A percentile compares a stretch with the other conserved stretches of the same genome.
phyloP scores from a whole-genome alignment of 2,329 filamentous ascomycete genomes.

The Didymella keratinophila region DNA sequence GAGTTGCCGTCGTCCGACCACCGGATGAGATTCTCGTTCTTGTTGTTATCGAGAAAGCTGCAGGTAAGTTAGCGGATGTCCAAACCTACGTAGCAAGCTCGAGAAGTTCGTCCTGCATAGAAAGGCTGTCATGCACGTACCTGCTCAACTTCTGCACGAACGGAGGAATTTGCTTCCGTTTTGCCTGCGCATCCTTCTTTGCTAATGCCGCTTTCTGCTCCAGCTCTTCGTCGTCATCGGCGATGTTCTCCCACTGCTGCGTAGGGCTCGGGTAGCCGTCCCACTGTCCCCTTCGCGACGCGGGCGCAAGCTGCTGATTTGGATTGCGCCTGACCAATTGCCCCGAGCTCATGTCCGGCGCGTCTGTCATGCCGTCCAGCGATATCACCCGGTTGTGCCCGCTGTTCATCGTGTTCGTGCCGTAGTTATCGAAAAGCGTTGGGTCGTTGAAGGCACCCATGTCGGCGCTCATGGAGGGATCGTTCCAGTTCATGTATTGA shows the following conservation, averaged over 20 bases:
- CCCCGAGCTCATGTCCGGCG: slow-evolving; percentile 42
- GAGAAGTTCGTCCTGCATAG: slow-evolving; percentile 4
- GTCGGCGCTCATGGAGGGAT: slow-evolving; percentile 34
- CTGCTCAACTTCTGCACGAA: slow-evolving; percentile 99
- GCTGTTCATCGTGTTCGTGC: slow-evolving; percentile 22
- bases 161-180: slow-evolving; percentile 93
- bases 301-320: slow-evolving; percentile 56
- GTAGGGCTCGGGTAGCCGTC: slow-evolving; percentile 51
- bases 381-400: slow-evolving; percentile 45
- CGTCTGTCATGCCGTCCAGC: slow-evolving; percentile 41
- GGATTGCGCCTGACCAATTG: slow-evolving; percentile 57
- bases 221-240: slow-evolving; percentile 77
- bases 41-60: slow-evolving; percentile 91
- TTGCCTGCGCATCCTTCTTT: slow-evolving; percentile 86
- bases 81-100: neutral
- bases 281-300: slow-evolving; percentile 51
- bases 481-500: slow-evolving; percentile 49
- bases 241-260: slow-evolving; percentile 62
- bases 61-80: slow-evolving; percentile 26
- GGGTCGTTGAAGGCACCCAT: slow-evolving; percentile 48
- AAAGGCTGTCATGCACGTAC: slow-evolving; percentile 60
- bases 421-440: slow-evolving; percentile 46
- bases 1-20: slow-evolving; percentile 98
- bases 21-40: slow-evolving; percentile 92
- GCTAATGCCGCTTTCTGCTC: slow-evolving; percentile 81